Conservation (phyloP, 495 filamentous ascomycete species). For the Podospora tetraspora region DNA sequence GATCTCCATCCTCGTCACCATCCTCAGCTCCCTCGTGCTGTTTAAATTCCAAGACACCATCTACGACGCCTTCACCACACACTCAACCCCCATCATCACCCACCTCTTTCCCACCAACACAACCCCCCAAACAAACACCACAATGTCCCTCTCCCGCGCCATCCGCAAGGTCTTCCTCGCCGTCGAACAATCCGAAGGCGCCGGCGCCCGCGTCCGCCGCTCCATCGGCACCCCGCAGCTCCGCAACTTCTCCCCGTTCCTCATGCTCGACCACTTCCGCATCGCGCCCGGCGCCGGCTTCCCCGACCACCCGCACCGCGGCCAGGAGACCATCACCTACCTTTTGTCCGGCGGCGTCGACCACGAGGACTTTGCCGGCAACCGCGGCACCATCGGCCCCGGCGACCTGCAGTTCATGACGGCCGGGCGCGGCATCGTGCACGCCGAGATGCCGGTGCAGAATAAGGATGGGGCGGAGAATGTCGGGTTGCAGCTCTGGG, state of each 20-base stretch:
- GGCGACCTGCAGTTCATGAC: conserved; percentile 99
- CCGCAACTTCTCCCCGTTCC: conserved; percentile 84
- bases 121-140: conserved; percentile 29
- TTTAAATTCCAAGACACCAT: conserved; percentile 30
- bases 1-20: conserved; percentile 27
- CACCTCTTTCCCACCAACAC: conserved; percentile 12
- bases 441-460: conserved; percentile 91
- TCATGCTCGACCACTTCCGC: conserved; percentile 96
- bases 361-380: conserved; percentile 93
- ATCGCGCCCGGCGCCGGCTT: conserved; percentile 70
- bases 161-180: conserved; percentile 81
- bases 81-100: conserved; percentile 5
- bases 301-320: conserved; percentile 39
- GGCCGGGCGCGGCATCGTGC: conserved; percentile 85
- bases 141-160: conserved; percentile 65
- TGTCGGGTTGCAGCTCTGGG: conserved; percentile 91
- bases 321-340: conserved; percentile 84
- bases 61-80: conserved; percentile 23
- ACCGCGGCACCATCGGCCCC: conserved; percentile 74
- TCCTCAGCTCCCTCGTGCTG: conserved; percentile 26
- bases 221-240: conserved; percentile 82
- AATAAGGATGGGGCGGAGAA: conserved; percentile 71
- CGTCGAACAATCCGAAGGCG: conserved; percentile 82
- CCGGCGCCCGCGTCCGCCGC: conserved; percentile 80
- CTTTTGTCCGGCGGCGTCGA: conserved; percentile 77